Evolutionary conservation across 768 basidiomycete genomes (phyloP).

Genomic region (Kwoniella dejecticola): DNA sequence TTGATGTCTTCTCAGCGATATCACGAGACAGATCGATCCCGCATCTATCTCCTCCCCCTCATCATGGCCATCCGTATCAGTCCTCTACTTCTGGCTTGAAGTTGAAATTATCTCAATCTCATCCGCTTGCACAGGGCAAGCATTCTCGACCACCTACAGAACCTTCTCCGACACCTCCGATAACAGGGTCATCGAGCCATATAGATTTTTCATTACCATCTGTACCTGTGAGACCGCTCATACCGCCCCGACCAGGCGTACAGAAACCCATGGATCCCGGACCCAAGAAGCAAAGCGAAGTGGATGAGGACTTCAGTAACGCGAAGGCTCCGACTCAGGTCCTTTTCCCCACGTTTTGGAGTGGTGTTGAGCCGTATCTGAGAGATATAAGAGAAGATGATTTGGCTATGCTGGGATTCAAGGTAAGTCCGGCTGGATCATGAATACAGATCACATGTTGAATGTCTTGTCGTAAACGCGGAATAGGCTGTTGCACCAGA

Average conservation of each 20-base stretch:
- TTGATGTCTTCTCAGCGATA: not conserved
- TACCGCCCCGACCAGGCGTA: conserved; percentile 49
- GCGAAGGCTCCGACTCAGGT: conserved; percentile 67
- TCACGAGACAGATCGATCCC: conserved; percentile 39
- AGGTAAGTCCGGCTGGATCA: conserved; percentile 57
- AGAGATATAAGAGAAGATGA: conserved; percentile 92
- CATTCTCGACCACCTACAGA: conserved; percentile 21
- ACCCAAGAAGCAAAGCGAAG: conserved; percentile 65
- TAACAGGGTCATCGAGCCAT: conserved; percentile 22
- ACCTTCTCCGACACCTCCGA: conserved; percentile 36
- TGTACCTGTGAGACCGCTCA: conserved; percentile 33
- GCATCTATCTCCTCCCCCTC: conserved; percentile 33
- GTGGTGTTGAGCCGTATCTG: conserved; percentile 85
- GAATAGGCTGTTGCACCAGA: conserved; percentile 74
- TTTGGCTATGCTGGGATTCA: conserved; percentile 85
- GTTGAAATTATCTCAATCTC: conserved; percentile 36
- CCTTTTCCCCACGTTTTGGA: conserved; percentile 70
- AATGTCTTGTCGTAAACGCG: too few species aligned
- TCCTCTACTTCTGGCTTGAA: conserved; percentile 45
- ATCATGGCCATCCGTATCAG: conserved; percentile 20
- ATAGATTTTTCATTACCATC: conserved; percentile 50
- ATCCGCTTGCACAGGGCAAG: conserved; percentile 10
- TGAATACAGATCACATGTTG: not conserved
- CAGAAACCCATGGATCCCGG: conserved; percentile 53
- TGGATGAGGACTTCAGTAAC: conserved; percentile 86